Evolutionary conservation across 2,329 filamentous ascomycete genomes (phyloP).

Genomic region (Scytalidium sp.): DNA sequence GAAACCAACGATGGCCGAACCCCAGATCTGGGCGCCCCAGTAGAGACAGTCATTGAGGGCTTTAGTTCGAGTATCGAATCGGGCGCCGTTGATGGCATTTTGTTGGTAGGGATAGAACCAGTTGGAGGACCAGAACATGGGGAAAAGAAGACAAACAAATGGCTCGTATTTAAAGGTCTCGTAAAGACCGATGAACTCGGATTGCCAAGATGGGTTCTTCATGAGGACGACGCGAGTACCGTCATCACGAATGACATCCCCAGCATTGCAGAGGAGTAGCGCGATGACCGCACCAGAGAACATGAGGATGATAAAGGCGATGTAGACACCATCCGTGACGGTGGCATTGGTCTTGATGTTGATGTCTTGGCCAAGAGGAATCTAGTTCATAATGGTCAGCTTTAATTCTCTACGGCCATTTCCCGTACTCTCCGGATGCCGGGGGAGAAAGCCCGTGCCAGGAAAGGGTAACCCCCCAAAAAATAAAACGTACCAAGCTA

Average conservation of each 20-base stretch:
- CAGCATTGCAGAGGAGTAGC: constrained; percentile 68
- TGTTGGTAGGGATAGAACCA: constrained; percentile 81
- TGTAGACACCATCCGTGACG: constrained; percentile 78
- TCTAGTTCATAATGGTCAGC: constrained; percentile 35
- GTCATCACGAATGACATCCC: constrained; percentile 70
- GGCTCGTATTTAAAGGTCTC: constrained; percentile 69
- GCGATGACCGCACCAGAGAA: constrained; percentile 67
- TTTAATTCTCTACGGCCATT: too few species aligned
- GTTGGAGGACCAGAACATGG: constrained; percentile 78
- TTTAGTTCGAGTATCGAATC: constrained; percentile 72
- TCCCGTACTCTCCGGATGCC: too few species aligned
- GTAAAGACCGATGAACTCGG: constrained; percentile 73
- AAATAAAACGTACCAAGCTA: constrained; percentile 45
- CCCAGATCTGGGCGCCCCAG: constrained; percentile 75
- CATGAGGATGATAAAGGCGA: constrained; percentile 85
- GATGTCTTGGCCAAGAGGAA: constrained; percentile 72
- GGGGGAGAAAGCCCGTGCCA: too few species aligned
- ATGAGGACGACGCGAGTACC: constrained; percentile 80
- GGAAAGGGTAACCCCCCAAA: not conserved
- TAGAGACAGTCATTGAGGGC: constrained; percentile 79
- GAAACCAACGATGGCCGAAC: constrained; percentile 70
- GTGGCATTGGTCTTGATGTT: constrained; percentile 45
- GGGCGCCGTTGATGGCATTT: constrained; percentile 67
- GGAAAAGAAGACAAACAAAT: constrained; percentile 74
- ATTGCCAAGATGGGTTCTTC: constrained; percentile 86